Percentiles rank a stretch among this genome's conserved stretches.
Evolutionary conservation across 371 early-diverging fungal species (phyloP).

Genomic region (Apophysomyces variabilis): DNA sequence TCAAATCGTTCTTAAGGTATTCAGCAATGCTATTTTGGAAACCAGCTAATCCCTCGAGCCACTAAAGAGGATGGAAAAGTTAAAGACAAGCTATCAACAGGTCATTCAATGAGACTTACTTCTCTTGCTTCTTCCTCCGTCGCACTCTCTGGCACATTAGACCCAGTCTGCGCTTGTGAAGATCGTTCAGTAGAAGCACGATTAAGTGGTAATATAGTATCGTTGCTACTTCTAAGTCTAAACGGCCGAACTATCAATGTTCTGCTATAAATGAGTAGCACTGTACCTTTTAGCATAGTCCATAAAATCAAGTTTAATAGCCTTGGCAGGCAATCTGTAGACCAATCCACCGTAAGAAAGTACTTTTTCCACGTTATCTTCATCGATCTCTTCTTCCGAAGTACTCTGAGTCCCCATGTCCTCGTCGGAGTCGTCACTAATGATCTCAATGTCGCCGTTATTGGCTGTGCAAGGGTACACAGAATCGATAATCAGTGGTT

Average conservation of each 20-base stretch:
- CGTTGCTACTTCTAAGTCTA: conserved; percentile 1
- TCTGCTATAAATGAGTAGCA: no score
- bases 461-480: conserved; percentile 19
- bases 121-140: conserved; percentile 23
- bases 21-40: conserved; percentile 17
- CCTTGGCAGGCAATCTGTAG: conserved; percentile 48
- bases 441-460: conserved; percentile 39
- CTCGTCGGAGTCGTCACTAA: conserved; percentile 24
- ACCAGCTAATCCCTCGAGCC: conserved; percentile 24
- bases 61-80: conserved; percentile 8
- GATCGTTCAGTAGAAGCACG: conserved; percentile 5
- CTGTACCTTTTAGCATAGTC: conserved; percentile 30
- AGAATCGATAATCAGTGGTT: conserved; percentile 20
- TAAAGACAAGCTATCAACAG: background rate
- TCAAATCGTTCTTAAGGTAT: conserved; percentile 4
- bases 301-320: conserved; percentile 53
- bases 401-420: conserved; percentile 1
- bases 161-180: conserved; percentile 9
- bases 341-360: conserved; percentile 32
- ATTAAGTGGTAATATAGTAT: background rate
- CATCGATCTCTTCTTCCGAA: conserved; percentile 9
- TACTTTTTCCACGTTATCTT: conserved; percentile 19
- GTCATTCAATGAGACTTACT: background rate
- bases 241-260: no score
- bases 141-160: conserved; percentile 13